Percentiles rank a stretch among this genome's conserved stretches.
These are phyloP conservation scores for Euryodendron excelsum DNA, from an alignment of 148 eudicot genomes.

Conservation along the genomic window DNA sequence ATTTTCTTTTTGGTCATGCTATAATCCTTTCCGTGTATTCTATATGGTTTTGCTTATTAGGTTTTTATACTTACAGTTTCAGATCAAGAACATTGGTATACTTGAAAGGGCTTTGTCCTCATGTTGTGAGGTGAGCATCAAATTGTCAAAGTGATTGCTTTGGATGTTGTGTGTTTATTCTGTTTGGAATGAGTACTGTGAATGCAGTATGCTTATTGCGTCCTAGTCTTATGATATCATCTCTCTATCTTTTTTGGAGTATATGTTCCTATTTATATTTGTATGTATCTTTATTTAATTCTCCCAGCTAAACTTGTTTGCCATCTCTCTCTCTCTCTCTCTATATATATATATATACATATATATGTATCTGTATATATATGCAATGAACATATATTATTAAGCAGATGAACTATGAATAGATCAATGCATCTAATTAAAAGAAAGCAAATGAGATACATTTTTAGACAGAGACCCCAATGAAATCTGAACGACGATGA, in stretches of 20 bases:
- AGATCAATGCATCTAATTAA: no score
- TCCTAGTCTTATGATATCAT: not conserved
- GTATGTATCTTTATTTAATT: not conserved
- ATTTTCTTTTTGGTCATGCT: not conserved
- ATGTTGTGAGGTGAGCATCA: conserved; percentile 72
- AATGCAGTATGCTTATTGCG: not conserved
- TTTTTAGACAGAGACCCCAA: no score
- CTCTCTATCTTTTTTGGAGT: not conserved
- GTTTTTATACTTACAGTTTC: conserved; percentile 37
- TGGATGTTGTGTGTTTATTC: not conserved
- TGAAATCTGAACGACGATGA: no score
- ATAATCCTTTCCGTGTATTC: not conserved
- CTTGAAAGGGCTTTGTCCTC: conserved; percentile 60
- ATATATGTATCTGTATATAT: no score
- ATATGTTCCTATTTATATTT: not conserved
- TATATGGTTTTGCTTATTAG: conserved; percentile 5
- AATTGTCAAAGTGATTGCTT: not conserved
- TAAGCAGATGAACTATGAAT: no score
- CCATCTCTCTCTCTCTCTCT: no score
- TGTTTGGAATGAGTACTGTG: not conserved
- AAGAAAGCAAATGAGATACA: no score
- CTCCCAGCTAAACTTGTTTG: not conserved
- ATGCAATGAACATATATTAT: no score
- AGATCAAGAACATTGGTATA: conserved; percentile 59
- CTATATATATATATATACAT: no score